Conservation (phyloP, 1,139 yeast genomes). For the Geotrichum armillariae region DNA sequence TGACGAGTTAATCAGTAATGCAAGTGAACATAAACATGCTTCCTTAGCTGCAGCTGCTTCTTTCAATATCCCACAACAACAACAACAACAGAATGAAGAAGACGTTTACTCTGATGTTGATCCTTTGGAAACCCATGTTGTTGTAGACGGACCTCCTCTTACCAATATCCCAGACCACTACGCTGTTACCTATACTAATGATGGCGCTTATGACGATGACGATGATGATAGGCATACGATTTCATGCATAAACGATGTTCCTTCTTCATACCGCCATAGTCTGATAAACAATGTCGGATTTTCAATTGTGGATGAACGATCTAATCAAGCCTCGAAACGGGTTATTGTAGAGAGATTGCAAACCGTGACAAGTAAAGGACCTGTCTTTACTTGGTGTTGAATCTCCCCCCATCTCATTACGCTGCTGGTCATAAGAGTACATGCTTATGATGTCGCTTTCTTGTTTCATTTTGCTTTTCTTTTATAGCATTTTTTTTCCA, state of each 20-base stretch:
- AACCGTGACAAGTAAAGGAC: conserved; percentile 56
- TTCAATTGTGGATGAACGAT: conserved; percentile 34
- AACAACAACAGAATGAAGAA: no score
- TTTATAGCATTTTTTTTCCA: no score
- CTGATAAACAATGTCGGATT: conserved; percentile 34
- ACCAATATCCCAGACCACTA: no score
- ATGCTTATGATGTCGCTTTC: no score
- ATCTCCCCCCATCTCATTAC: no score
- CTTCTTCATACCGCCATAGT: neutral
- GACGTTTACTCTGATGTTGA: no score
- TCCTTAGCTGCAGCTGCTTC: neutral
- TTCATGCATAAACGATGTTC: conserved; percentile 14
- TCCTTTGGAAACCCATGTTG: no score
- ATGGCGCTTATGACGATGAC: conserved; percentile 3
- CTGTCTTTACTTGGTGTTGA: conserved; percentile 72
- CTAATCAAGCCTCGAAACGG: conserved; percentile 35
- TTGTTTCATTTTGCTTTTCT: no score
- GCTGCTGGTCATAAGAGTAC: no score
- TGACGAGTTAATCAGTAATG: conserved; percentile 14
- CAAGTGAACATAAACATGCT: conserved; percentile 1
- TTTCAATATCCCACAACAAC: no score
- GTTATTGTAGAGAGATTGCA: conserved; percentile 66
- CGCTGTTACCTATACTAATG: no score
- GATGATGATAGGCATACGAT: conserved; percentile 13
- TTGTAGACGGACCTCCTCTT: no score